These are phyloP conservation scores for Oehlia diaphana DNA, from an alignment of 192 early-diverging fungal genomes.

Conservation along the genomic window DNA sequence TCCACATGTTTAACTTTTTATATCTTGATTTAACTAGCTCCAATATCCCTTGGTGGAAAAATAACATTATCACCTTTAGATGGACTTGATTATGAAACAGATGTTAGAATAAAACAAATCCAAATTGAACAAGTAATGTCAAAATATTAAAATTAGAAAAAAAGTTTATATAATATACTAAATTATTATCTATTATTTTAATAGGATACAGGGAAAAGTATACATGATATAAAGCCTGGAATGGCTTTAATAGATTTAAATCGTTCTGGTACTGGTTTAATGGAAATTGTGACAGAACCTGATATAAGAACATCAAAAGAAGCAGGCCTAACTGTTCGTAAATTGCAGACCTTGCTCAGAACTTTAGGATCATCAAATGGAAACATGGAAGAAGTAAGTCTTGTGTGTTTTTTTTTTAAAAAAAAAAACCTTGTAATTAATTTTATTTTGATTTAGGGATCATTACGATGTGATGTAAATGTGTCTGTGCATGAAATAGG, in stretches of 20 bases:
- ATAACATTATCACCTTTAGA: slow-evolving; percentile 59
- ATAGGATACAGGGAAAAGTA: slow-evolving; percentile 84
- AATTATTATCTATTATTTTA: too few species aligned
- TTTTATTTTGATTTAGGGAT: slow-evolving; percentile 51
- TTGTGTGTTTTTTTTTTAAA: neutral
- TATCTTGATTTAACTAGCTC: slow-evolving; percentile 43
- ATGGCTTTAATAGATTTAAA: slow-evolving; percentile 81
- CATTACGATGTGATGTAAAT: slow-evolving; percentile 91
- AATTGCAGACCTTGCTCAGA: slow-evolving; percentile 73
- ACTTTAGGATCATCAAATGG: slow-evolving; percentile 69
- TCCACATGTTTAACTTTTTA: neutral
- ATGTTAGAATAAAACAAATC: slow-evolving; percentile 76
- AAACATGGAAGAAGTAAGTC: slow-evolving; percentile 80
- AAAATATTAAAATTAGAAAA: neutral
- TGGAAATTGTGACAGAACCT: slow-evolving; percentile 92
- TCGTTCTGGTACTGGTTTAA: slow-evolving; percentile 79
- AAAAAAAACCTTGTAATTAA: neutral
- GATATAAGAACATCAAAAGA: slow-evolving; percentile 79
- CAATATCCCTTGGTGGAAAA: slow-evolving; percentile 74
- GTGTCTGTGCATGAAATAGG: slow-evolving; percentile 72
- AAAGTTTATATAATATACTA: neutral
- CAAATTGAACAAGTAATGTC: slow-evolving; percentile 77
- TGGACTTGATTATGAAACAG: slow-evolving; percentile 51
- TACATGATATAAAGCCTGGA: slow-evolving; percentile 60
- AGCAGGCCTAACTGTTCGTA: slow-evolving; percentile 73